Base-by-base conservation (phyloP, 176 grass and related monocot genomes). In the Chrysopogon serrulatus region DNA sequence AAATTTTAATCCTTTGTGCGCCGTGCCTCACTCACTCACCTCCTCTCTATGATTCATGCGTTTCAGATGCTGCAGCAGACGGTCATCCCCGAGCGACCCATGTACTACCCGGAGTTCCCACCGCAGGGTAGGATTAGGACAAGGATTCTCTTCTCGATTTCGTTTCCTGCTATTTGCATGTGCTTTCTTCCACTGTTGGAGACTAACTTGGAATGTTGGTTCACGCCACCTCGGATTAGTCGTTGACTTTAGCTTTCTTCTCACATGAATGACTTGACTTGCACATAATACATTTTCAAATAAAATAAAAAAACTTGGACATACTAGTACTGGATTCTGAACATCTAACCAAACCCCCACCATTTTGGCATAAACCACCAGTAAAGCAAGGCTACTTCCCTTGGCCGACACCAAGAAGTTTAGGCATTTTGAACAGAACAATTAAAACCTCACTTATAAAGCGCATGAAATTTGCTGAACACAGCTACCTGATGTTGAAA, bases 101-200 rank as follows among this genome's bases (percentile, higher is more conserved):
- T 98, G 96, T 95, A 86, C 87, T 77, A 36, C 79, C 96, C 96
- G 11, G 91, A 98, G 68, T 98, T 78, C 88, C 96, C 93, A 27
- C 91, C 85, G 14, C 96, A 92, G 88, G 88, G 95, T 93, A 84
- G 6, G 19, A 32, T 73, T 13, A 11, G 1, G 0, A 59, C n/a
- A n/a, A n/a, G n/a, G n/a, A n/a, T n/a, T n/a, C n/a, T n/a, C n/a
- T 59, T 1, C 10, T 59, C 56, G 21, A 59, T 59, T 59, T 59
- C n/a, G 56, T 59, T 59, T 59, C 56, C 23, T 59, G 10, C 56
- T 59, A 10, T 10, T n/a, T n/a, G n/a, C n/a, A n/a, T 59, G 9
- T 59, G n/a, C n/a, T 57, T 51, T 56, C 53, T n/a, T n/a, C 53
- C 23, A 26, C 54, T 59, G 10, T 59, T n/a, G n/a, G n/a, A n/a